phyloP scores from a whole-genome alignment of 2,329 filamentous ascomycete genomes.

The Dothideomycetidae sp. region DNA sequence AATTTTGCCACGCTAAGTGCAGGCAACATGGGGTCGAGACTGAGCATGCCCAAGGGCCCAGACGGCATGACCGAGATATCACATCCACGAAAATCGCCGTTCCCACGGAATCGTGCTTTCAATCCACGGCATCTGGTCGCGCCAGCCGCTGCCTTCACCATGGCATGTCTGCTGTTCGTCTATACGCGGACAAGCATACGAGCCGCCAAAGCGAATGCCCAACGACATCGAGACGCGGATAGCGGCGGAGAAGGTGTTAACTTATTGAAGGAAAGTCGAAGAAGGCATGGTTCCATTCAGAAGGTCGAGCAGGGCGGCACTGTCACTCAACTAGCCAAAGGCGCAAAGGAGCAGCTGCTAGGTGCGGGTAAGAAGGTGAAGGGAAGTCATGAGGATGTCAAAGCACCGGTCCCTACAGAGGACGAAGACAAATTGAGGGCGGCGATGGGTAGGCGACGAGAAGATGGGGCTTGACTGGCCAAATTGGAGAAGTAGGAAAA shows the following conservation, averaged over 20 bases:
- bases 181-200: constrained; percentile 53
- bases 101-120: constrained; percentile 21
- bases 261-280: constrained; percentile 38
- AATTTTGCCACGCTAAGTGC: too few species aligned
- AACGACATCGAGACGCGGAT: constrained; percentile 43
- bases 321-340: constrained; percentile 21
- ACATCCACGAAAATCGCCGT: constrained; percentile 18
- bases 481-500: too few species aligned
- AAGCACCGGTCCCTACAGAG: constrained; percentile 15
- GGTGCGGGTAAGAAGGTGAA: constrained; percentile 16
- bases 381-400: constrained; percentile 14
- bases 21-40: constrained; percentile 33
- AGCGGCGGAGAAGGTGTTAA: constrained; percentile 39
- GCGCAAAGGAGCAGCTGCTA: constrained; percentile 15
- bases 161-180: constrained; percentile 45
- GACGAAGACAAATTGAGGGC: constrained; percentile 27
- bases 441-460: constrained; percentile 20
- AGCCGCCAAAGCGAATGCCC: constrained; percentile 51
- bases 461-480: too few species aligned
- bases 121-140: constrained; percentile 37
- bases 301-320: constrained; percentile 27
- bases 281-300: constrained; percentile 38
- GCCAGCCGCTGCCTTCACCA: constrained; percentile 47
- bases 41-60: constrained; percentile 31
- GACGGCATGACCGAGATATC: constrained; percentile 30